These are phyloP conservation scores for Mycocentrospora acerina DNA, from an alignment of 2,329 filamentous ascomycete genomes.

Conservation along the genomic window DNA sequence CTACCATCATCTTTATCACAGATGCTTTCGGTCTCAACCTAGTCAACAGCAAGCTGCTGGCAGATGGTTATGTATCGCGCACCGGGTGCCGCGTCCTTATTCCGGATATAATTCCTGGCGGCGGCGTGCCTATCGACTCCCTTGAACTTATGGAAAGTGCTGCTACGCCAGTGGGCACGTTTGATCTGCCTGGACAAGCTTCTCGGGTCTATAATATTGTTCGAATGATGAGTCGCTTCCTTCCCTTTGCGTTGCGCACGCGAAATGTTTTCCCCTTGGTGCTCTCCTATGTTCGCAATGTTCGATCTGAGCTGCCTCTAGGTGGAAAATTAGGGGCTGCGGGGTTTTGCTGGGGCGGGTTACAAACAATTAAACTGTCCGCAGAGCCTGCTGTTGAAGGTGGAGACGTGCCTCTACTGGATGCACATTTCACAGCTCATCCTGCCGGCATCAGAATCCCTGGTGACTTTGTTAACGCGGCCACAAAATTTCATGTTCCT, in stretches of 20 bases:
- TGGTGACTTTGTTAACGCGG: too few species aligned
- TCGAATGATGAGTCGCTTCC: slow-evolving; percentile 13
- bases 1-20: slow-evolving; percentile 25
- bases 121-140: slow-evolving; percentile 7
- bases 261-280: neutral
- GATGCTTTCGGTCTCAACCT: slow-evolving; percentile 28
- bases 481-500: too few species aligned
- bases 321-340: slow-evolving; percentile 15
- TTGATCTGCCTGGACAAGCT: slow-evolving; percentile 1
- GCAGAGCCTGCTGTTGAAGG: too few species aligned
- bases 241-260: slow-evolving; percentile 8
- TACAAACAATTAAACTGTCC: too few species aligned
- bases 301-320: slow-evolving; percentile 3
- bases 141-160: slow-evolving; percentile 13
- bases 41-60: slow-evolving; percentile 27
- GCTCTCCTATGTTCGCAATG: slow-evolving; percentile 10
- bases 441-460: too few species aligned
- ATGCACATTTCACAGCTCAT: too few species aligned
- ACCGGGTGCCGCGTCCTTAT: slow-evolving; percentile 19
- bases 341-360: slow-evolving; percentile 31
- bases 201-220: slow-evolving; percentile 1
- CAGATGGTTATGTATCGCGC: slow-evolving; percentile 20
- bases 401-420: too few species aligned
- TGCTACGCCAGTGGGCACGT: slow-evolving; percentile 1
- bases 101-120: slow-evolving; percentile 28